Percentiles rank a stretch among this genome's conserved stretches.
Conservation (phyloP, 225 moss, liverwort and hornwort genomes). For the Climacium dendroides region DNA sequence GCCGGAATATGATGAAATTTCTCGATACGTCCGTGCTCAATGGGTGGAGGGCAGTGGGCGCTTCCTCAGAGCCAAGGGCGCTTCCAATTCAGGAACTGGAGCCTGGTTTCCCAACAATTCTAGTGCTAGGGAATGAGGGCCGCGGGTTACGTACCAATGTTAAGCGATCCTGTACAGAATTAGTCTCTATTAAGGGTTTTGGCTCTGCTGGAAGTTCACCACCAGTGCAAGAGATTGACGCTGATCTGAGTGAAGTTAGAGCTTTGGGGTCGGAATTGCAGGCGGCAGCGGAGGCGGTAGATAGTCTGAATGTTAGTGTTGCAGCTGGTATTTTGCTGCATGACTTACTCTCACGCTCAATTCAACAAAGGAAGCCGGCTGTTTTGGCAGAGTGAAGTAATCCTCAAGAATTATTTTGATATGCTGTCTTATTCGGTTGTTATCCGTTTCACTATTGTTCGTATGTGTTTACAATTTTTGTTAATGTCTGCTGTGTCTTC, state of each 20-base stretch:
- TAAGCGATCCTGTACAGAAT: constrained; percentile 65
- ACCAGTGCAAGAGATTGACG: constrained; percentile 4
- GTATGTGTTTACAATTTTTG: not conserved
- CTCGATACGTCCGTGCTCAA: constrained; percentile 58
- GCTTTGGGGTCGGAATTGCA: constrained; percentile 8
- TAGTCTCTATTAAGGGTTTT: constrained; percentile 48
- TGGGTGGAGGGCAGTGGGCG: constrained; percentile 84
- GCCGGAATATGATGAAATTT: constrained; percentile 90
- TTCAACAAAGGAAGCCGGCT: not conserved
- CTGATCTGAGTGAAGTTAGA: not conserved
- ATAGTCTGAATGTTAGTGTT: constrained; percentile 97
- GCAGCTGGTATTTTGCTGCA: constrained; percentile 89
- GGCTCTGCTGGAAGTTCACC: not conserved
- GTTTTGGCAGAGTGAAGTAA: not conserved
- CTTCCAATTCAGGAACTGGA: constrained; percentile 48
- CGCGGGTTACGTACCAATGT: constrained; percentile 89
- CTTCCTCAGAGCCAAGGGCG: constrained; percentile 50
- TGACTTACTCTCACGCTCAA: constrained; percentile 51
- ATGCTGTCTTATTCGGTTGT: not conserved
- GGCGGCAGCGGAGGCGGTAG: constrained; percentile 52
- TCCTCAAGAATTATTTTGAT: not conserved
- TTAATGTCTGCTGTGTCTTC: not conserved
- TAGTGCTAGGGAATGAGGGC: constrained; percentile 91
- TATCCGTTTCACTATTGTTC: not conserved
- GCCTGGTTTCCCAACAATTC: constrained; percentile 63